A percentile compares a stretch with the other conserved stretches of the same genome.
Evolutionary conservation across 225 moss, liverwort and hornwort genomes (phyloP).

Genomic region (Ulota crispa): DNA sequence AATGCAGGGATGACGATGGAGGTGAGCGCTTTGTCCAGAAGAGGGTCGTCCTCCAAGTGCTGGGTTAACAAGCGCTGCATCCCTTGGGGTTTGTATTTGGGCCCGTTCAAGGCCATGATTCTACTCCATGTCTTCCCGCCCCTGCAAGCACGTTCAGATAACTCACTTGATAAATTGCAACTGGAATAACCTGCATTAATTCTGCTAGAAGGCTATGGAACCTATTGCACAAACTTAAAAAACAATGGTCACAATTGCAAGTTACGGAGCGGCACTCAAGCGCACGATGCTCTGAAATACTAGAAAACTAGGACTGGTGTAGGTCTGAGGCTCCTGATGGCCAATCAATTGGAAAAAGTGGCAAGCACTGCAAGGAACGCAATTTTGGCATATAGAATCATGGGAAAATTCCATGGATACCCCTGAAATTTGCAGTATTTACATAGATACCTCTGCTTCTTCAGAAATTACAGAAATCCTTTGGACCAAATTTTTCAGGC

Average conservation of each 20-base stretch:
- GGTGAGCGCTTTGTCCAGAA: slow-evolving; percentile 33
- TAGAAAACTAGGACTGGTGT: background rate
- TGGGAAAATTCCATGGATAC: too few relatives aligned
- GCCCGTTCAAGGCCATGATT: slow-evolving; percentile 22
- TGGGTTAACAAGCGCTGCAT: slow-evolving; percentile 30
- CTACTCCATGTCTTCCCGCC: slow-evolving; percentile 19
- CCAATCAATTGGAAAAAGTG: background rate
- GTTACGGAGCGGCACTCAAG: background rate
- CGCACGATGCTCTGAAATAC: background rate
- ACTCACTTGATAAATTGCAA: background rate
- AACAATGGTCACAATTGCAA: background rate
- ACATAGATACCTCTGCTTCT: too few relatives aligned
- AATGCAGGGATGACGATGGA: slow-evolving; percentile 37
- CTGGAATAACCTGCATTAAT: background rate
- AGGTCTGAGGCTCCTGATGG: background rate
- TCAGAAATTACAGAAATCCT: too few relatives aligned
- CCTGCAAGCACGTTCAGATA: background rate
- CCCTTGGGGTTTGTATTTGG: slow-evolving; percentile 35
- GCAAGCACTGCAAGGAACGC: background rate
- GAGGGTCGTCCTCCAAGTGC: slow-evolving; percentile 29
- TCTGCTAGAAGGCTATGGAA: background rate
- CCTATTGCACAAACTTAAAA: too few relatives aligned
- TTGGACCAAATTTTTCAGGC: too few relatives aligned
- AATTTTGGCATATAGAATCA: background rate
- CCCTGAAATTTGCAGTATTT: too few relatives aligned